phyloP scores from a whole-genome alignment of 768 basidiomycete species.

The Termitomyces eurrhizus region DNA sequence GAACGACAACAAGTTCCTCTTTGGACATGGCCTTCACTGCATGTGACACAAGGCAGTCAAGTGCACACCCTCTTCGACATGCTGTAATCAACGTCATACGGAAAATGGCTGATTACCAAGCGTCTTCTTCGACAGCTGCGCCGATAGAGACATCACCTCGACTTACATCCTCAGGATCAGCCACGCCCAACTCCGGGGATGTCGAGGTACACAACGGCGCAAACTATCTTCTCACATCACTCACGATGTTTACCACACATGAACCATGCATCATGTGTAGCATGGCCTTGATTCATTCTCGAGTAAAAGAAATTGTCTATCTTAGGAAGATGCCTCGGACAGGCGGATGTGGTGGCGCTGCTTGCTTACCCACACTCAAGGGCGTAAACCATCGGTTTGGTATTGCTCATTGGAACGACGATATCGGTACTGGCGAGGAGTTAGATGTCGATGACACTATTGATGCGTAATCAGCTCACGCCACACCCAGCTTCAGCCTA shows the following conservation, averaged over 20 bases:
- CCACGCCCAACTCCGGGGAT: not conserved
- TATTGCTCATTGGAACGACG: conserved; percentile 61
- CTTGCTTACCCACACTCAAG: conserved; percentile 74
- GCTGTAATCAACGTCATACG: conserved; percentile 76
- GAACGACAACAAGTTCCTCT: conserved; percentile 8
- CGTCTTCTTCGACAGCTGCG: conserved; percentile 12
- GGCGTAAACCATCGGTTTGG: conserved; percentile 89
- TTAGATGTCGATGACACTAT: conserved; percentile 27
- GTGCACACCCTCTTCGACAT: conserved; percentile 79
- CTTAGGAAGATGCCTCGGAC: conserved; percentile 69
- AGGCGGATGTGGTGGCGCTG: conserved; percentile 80
- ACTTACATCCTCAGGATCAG: not conserved
- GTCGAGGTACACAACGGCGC: conserved; percentile 50
- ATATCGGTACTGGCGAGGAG: conserved; percentile 1
- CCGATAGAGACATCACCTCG: not conserved
- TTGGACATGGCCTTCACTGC: conserved; percentile 41
- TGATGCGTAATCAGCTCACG: conserved; percentile 30
- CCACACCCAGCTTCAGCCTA: not conserved
- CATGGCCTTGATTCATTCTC: conserved; percentile 93
- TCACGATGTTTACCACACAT: conserved; percentile 85
- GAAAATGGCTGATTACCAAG: conserved; percentile 55
- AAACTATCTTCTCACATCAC: conserved; percentile 85
- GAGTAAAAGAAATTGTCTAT: conserved; percentile 85
- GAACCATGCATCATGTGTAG: conserved; percentile 98
- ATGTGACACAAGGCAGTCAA: conserved; percentile 67